Percentiles rank a stretch among this genome's conserved stretches.
phyloP scores from a whole-genome alignment of 2,329 filamentous ascomycete species.

The Microascus cirrosus region DNA sequence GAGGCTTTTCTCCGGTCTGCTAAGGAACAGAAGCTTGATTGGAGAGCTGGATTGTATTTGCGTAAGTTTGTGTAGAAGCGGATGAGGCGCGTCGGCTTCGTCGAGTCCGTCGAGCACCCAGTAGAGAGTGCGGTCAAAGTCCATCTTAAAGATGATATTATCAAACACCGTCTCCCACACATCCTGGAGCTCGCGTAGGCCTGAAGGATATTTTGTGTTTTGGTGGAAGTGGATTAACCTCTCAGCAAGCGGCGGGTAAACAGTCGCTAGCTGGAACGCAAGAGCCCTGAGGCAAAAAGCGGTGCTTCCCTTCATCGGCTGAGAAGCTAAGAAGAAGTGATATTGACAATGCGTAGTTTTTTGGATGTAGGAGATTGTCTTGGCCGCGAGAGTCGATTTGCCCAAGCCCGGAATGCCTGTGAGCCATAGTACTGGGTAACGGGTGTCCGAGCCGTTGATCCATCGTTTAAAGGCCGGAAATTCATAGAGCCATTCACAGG shows the following conservation, averaged over 20 bases:
- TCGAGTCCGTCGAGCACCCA: constrained; percentile 1
- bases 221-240: not conserved
- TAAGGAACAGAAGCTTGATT: not conserved
- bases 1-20: not conserved
- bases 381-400: not conserved
- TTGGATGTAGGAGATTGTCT: not conserved
- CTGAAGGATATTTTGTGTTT: not conserved
- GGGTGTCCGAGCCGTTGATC: not conserved
- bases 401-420: not conserved
- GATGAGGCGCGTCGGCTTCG: not conserved
- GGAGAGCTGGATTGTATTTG: not conserved
- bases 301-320: not conserved
- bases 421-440: not conserved
- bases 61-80: not conserved
- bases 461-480: not conserved
- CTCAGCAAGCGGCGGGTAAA: not conserved
- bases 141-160: not conserved
- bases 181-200: not conserved
- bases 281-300: not conserved
- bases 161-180: constrained; percentile 1
- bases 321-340: not conserved
- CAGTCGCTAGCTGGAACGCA: not conserved
- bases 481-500: not conserved
- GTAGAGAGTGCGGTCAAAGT: not conserved
- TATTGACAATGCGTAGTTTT: not conserved